A percentile compares a stretch with the other conserved stretches of the same genome.
These are phyloP conservation scores for Arthroderma sp. DNA, from an alignment of 2,329 filamentous ascomycete species.

Conservation along the genomic window DNA sequence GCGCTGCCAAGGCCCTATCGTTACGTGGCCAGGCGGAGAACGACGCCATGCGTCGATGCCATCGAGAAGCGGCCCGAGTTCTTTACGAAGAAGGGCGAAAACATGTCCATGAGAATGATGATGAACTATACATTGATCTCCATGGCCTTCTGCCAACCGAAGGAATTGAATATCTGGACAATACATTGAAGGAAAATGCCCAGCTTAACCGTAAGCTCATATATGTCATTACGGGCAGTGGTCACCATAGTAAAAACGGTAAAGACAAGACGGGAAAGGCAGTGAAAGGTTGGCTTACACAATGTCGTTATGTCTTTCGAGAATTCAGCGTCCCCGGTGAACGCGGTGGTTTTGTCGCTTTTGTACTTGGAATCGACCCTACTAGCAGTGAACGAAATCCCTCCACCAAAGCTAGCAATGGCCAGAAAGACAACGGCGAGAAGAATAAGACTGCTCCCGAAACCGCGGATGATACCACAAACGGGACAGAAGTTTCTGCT, in stretches of 20 bases:
- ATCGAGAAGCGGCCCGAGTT: constrained; percentile 81
- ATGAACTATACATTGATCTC: constrained; percentile 84
- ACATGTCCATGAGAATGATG: constrained; percentile 35
- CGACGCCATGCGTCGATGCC: constrained; percentile 90
- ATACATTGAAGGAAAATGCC: constrained; percentile 70
- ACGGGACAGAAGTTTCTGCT: constrained; percentile 15
- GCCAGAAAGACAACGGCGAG: constrained; percentile 4
- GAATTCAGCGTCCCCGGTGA: constrained; percentile 97
- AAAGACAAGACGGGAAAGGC: constrained; percentile 98
- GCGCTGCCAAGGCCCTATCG: constrained; percentile 87
- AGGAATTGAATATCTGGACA: constrained; percentile 85
- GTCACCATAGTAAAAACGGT: constrained; percentile 95
- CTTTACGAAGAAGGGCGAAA: constrained; percentile 91
- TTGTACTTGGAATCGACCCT: constrained; percentile 51
- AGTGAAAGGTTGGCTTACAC: constrained; percentile 77
- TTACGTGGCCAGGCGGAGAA: constrained; percentile 94
- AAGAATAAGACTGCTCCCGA: constrained; percentile 7
- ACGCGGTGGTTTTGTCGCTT: constrained; percentile 59
- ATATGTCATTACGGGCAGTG: constrained; percentile 93
- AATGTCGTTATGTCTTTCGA: constrained; percentile 89
- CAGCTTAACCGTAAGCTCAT: constrained; percentile 57
- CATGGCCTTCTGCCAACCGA: constrained; percentile 98
- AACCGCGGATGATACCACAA: constrained; percentile 13
- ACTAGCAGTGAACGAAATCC: constrained; percentile 42
- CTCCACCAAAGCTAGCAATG: constrained; percentile 19